phyloP scores from a whole-genome alignment of 768 basidiomycete species.

The Stropharia rugosoannulata region DNA sequence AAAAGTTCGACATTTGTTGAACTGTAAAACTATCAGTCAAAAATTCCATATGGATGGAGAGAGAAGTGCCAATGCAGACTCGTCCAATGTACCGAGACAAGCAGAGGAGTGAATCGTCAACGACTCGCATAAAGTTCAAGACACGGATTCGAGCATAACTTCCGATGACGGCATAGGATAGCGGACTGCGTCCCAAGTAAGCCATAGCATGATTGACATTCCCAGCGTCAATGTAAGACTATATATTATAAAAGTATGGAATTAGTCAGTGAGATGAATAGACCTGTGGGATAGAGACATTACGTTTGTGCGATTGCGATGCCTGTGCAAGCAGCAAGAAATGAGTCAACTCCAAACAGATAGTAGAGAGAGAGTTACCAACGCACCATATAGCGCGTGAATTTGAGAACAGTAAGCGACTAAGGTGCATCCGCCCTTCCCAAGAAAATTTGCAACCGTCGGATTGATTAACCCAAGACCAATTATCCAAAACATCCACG shows the following conservation, averaged over 20 bases:
- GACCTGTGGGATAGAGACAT: slow-evolving; percentile 9
- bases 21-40: too few relatives aligned
- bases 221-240: slow-evolving; percentile 48
- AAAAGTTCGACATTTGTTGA: too few relatives aligned
- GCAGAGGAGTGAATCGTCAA: too few relatives aligned
- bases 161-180: slow-evolving; percentile 8
- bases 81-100: too few relatives aligned
- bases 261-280: background rate
- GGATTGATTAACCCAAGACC: slow-evolving; percentile 52
- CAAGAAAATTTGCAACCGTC: slow-evolving; percentile 44
- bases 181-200: slow-evolving; percentile 52
- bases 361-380: background rate
- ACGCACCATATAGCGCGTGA: slow-evolving; percentile 49
- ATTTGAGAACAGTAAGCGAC: slow-evolving; percentile 59
- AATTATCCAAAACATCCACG: slow-evolving; percentile 62
- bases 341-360: background rate
- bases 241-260: slow-evolving; percentile 3
- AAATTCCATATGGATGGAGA: too few relatives aligned
- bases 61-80: too few relatives aligned
- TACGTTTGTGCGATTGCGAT: slow-evolving; percentile 55
- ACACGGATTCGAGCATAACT: slow-evolving; percentile 7
- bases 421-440: slow-evolving; percentile 36
- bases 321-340: slow-evolving; percentile 21
- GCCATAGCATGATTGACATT: slow-evolving; percentile 47
- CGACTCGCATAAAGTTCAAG: background rate